Conservation (phyloP, 768 basidiomycete species). For the Mrakia gelida region DNA sequence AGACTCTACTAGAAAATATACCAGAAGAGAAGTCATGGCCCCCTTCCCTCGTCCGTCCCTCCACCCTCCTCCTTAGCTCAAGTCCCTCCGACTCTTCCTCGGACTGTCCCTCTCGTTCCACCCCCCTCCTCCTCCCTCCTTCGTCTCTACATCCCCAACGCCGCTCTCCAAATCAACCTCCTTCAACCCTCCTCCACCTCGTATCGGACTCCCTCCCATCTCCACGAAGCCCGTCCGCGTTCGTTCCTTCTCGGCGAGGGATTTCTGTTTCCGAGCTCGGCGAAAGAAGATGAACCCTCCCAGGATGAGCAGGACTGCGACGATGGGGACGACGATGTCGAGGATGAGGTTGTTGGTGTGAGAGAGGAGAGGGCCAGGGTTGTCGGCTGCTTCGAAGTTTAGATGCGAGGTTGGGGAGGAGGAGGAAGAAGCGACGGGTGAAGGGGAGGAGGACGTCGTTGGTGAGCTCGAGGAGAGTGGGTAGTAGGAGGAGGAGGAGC, state of each 20-base stretch:
- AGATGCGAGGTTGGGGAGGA: not conserved
- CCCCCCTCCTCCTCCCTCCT: not conserved
- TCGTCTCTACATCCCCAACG: too few species aligned
- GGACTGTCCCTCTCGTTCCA: not conserved
- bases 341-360: conserved; percentile 14
- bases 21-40: too few species aligned
- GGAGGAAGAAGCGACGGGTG: not conserved
- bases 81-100: too few species aligned
- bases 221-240: not conserved
- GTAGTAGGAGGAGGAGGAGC: not conserved
- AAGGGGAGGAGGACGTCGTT: conserved; percentile 1
- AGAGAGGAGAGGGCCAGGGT: not conserved
- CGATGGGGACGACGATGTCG: conserved; percentile 3
- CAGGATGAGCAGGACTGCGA: not conserved
- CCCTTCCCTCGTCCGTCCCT: too few species aligned
- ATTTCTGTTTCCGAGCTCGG: not conserved
- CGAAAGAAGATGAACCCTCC: conserved; percentile 1
- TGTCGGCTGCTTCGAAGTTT: not conserved
- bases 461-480: not conserved
- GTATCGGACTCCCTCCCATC: not conserved
- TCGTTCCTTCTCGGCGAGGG: not conserved
- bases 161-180: not conserved
- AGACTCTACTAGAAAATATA: too few species aligned
- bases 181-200: not conserved
- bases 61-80: too few species aligned